phyloP scores from a whole-genome alignment of 306 rosid genomes.

The Cyamopsis tetragonoloba region DNA sequence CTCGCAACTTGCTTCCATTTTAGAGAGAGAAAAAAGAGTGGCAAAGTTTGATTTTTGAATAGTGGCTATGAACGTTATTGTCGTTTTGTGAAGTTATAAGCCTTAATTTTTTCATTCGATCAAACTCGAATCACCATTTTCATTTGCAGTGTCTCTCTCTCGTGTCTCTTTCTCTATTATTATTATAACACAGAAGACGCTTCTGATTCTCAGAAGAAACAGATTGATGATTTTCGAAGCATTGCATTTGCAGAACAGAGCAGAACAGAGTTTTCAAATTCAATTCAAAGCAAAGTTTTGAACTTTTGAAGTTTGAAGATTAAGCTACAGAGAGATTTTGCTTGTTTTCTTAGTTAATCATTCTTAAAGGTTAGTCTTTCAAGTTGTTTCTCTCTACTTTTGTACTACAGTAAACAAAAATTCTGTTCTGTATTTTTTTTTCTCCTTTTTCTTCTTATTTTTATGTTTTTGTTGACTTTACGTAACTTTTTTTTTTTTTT shows the following conservation, averaged over 20 bases:
- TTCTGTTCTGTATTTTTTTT: conserved; percentile 11
- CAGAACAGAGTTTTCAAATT: background rate
- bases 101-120: conserved; percentile 21
- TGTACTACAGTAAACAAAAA: conserved; percentile 25
- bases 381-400: conserved; percentile 12
- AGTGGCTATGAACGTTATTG: conserved; percentile 33
- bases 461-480: background rate
- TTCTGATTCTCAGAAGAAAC: conserved; percentile 39
- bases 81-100: conserved; percentile 31
- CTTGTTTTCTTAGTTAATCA: conserved; percentile 45
- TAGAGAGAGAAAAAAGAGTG: conserved; percentile 27
- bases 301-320: conserved; percentile 51
- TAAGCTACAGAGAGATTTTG: conserved; percentile 39
- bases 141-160: conserved; percentile 33
- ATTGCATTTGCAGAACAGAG: conserved; percentile 18
- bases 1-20: conserved; percentile 24
- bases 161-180: conserved; percentile 33
- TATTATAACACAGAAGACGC: conserved; percentile 24
- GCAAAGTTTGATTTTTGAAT: conserved; percentile 63
- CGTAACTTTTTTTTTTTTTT: background rate
- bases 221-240: conserved; percentile 49
- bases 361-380: conserved; percentile 75
- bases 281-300: conserved; percentile 25
- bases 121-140: conserved; percentile 25
- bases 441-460: background rate